Conservation (phyloP, 768 basidiomycete genomes). For the Suillus clintonianus region DNA sequence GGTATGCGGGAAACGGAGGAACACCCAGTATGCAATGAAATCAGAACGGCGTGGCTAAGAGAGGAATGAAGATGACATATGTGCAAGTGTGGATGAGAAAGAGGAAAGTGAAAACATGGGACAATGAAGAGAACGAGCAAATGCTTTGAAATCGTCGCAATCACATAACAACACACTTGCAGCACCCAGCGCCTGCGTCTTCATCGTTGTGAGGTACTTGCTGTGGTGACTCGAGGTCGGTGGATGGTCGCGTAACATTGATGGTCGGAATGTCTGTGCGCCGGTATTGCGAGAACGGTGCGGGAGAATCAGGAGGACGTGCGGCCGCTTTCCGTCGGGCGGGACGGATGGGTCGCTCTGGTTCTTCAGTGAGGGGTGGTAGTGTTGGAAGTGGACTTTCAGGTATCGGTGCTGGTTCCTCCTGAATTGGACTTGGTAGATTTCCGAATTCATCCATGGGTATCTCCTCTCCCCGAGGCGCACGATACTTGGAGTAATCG, state of each 20-base stretch:
- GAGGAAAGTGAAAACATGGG: constrained; percentile 16
- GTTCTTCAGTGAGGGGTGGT: constrained; percentile 27
- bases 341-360: constrained; percentile 28
- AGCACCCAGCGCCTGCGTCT: constrained; percentile 60
- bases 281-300: constrained; percentile 65
- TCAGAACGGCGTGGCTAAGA: neutral
- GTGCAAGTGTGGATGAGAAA: constrained; percentile 25
- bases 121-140: constrained; percentile 21
- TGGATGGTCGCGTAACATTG: constrained; percentile 31
- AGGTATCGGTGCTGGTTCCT: constrained; percentile 19
- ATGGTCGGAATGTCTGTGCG: constrained; percentile 30
- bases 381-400: constrained; percentile 14
- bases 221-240: constrained; percentile 26
- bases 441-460: constrained; percentile 70
- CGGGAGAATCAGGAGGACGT: constrained; percentile 50
- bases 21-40: neutral
- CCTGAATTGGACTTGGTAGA: constrained; percentile 25
- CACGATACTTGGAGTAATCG: constrained; percentile 70
- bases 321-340: constrained; percentile 15
- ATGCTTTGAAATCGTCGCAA: constrained; percentile 20
- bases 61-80: constrained; percentile 12
- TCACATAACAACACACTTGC: constrained; percentile 88
- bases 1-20: constrained; percentile 1
- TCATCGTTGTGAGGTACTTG: constrained; percentile 44
- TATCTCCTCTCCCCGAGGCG: constrained; percentile 48